Percentiles rank a stretch among this genome's conserved stretches.
phyloP scores from a whole-genome alignment of 2,329 filamentous ascomycete species.

The Aspergillus sp. region DNA sequence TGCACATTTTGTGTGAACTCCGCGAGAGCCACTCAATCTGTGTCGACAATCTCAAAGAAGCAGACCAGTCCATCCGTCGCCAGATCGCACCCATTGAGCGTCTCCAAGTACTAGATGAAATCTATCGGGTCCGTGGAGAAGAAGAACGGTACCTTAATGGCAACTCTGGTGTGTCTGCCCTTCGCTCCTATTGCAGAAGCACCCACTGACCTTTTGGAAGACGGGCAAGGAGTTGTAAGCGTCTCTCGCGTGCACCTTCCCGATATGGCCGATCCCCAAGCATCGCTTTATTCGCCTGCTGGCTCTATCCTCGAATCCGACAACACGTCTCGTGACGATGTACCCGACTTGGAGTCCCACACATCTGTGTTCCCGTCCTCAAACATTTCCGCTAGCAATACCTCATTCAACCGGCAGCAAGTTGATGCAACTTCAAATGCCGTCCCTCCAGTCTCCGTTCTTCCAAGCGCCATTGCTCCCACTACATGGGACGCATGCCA shows the following conservation, averaged over 20 bases:
- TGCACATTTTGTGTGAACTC: constrained; percentile 36
- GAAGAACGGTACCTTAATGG: constrained; percentile 33
- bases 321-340: constrained; percentile 13
- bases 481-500: constrained; percentile 14
- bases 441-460: neutral
- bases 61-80: constrained; percentile 34
- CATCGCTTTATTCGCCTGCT: constrained; percentile 17
- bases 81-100: constrained; percentile 30
- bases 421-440: neutral
- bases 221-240: constrained; percentile 25
- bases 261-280: constrained; percentile 19
- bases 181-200: neutral
- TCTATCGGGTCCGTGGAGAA: constrained; percentile 34
- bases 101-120: constrained; percentile 34
- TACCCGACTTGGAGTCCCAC: constrained; percentile 22
- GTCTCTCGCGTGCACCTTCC: constrained; percentile 32
- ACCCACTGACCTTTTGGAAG: constrained; percentile 13
- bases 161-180: constrained; percentile 25
- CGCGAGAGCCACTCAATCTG: constrained; percentile 33
- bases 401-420: neutral
- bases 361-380: constrained; percentile 23
- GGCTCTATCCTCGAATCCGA: constrained; percentile 12
- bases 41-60: constrained; percentile 34
- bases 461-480: neutral
- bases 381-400: constrained; percentile 9